phyloP scores from a whole-genome alignment of 2,329 filamentous ascomycete genomes.

The Rhynchosporium graminicola region DNA sequence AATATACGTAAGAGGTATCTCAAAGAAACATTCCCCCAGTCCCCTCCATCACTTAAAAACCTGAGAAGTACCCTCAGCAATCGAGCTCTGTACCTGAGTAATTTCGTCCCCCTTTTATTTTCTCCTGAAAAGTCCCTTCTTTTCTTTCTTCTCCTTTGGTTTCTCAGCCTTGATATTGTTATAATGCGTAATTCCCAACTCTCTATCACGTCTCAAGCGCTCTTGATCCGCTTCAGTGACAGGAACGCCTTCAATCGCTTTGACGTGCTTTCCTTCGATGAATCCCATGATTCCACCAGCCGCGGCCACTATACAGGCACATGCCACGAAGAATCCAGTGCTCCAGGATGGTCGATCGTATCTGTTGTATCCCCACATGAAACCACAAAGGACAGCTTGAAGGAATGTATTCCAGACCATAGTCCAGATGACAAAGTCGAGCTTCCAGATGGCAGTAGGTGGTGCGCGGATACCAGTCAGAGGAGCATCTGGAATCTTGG shows the following conservation, averaged over 20 bases:
- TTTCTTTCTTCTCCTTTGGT: constrained; percentile 46
- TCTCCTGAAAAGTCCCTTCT: constrained; percentile 29
- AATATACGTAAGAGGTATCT: constrained; percentile 10
- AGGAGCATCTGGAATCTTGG: constrained; percentile 64
- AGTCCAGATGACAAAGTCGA: constrained; percentile 78
- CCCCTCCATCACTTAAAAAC: constrained; percentile 23
- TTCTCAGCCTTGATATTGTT: constrained; percentile 57
- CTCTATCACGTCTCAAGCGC: constrained; percentile 53
- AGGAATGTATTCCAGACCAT: constrained; percentile 79
- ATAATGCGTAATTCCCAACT: constrained; percentile 58
- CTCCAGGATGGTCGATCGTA: constrained; percentile 76
- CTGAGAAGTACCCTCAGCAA: constrained; percentile 22
- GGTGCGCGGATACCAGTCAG: constrained; percentile 71
- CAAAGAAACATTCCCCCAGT: neutral
- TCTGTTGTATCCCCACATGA: constrained; percentile 82
- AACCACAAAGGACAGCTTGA: constrained; percentile 70
- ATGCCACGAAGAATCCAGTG: constrained; percentile 74
- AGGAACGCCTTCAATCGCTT: constrained; percentile 69
- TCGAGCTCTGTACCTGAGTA: constrained; percentile 19
- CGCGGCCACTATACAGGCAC: constrained; percentile 70
- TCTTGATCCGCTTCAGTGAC: constrained; percentile 57
- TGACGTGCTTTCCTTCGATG: constrained; percentile 70
- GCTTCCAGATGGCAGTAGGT: constrained; percentile 69
- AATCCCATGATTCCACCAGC: constrained; percentile 70
- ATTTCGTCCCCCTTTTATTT: constrained; percentile 21